Base-by-base conservation (phyloP, 441 rosid genomes). In the Croton laevigatus region DNA sequence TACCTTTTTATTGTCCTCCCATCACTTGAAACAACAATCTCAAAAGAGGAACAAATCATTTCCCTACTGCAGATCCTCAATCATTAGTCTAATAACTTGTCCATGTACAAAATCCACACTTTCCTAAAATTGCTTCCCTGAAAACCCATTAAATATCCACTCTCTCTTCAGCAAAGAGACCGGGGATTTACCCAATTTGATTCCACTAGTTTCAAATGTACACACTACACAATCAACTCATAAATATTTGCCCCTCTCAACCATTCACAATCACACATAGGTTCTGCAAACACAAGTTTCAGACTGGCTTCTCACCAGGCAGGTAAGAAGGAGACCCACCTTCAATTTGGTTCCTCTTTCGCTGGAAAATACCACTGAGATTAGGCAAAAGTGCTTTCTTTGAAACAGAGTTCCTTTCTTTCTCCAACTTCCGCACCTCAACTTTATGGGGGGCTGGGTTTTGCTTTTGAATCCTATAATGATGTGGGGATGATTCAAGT, bases 291-390 rank as follows among this genome's bases (percentile, higher is more conserved):
- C 68, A 36, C 45, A 69, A 66, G 40, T 68, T 66, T 82, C 73
- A 81, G 46, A 83, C 36, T 37, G 86, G 85, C 81, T 79, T 83
- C 84, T 84, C 97, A 48, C 93, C 91, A 14, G 96, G 89, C 60
- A 90, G 86, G 71, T 80, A 85, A 40, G 97, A 94, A 52, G 94
- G 91, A 49, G 98, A 87, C 44, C 98, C 96, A 59, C 96, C 93
- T 70, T 90, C 97, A 32, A 82, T 77, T 81, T 90, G 97, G 83
- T 83, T 90, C 91, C 85, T 94, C 81, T 85, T 94, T 62, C 91
- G 78, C 58, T 85, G 80, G 66, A 94, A 94, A 68, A 94, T 83
- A 49, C 89, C 90, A 19, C 93, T 89, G 46, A 94, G 76, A 76
- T 75, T 90, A 59, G 97, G 85, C 71, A 86, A 14, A 8, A 87